These are phyloP conservation scores for Sugiyamaella grinbergsii DNA, from an alignment of 1,139 yeast species.

Conservation along the genomic window DNA sequence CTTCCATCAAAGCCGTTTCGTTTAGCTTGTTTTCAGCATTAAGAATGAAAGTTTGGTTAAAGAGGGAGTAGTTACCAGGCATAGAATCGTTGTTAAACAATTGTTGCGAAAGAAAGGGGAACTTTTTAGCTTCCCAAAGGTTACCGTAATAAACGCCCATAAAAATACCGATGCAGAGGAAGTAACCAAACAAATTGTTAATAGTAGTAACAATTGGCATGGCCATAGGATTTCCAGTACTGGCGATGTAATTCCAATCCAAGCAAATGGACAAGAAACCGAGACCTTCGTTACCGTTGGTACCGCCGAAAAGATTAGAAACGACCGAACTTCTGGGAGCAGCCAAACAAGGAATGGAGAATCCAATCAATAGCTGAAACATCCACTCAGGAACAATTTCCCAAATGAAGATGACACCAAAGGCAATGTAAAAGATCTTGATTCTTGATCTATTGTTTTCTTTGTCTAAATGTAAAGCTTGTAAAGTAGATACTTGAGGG, in stretches of 20 bases:
- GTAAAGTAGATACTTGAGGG: slow-evolving; percentile 52
- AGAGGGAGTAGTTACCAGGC: slow-evolving; percentile 33
- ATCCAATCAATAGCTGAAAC: slow-evolving; percentile 28
- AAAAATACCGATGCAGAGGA: slow-evolving; percentile 37
- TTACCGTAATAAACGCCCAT: slow-evolving; percentile 40
- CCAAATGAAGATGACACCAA: slow-evolving; percentile 26
- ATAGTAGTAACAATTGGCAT: slow-evolving; percentile 36
- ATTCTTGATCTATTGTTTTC: slow-evolving; percentile 31
- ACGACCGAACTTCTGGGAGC: slow-evolving; percentile 36
- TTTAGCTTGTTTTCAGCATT: slow-evolving; percentile 32
- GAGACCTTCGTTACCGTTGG: slow-evolving; percentile 40
- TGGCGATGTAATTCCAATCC: slow-evolving; percentile 40
- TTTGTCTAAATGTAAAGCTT: slow-evolving; percentile 42
- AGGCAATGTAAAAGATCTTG: slow-evolving; percentile 29
- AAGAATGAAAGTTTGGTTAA: slow-evolving; percentile 37
- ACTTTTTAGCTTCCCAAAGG: slow-evolving; percentile 38
- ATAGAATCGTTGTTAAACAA: slow-evolving; percentile 35
- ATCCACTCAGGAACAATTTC: slow-evolving; percentile 31
- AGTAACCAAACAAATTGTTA: slow-evolving; percentile 38
- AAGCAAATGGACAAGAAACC: slow-evolving; percentile 39
- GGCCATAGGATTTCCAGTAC: slow-evolving; percentile 38
- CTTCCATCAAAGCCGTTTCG: slow-evolving; percentile 31
- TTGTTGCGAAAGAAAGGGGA: slow-evolving; percentile 40
- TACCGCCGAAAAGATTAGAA: slow-evolving; percentile 36
- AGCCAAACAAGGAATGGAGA: slow-evolving; percentile 35